Evolutionary conservation across 106 monocot genomes (phyloP).

Genomic region (Dendrobium huoshanense): DNA sequence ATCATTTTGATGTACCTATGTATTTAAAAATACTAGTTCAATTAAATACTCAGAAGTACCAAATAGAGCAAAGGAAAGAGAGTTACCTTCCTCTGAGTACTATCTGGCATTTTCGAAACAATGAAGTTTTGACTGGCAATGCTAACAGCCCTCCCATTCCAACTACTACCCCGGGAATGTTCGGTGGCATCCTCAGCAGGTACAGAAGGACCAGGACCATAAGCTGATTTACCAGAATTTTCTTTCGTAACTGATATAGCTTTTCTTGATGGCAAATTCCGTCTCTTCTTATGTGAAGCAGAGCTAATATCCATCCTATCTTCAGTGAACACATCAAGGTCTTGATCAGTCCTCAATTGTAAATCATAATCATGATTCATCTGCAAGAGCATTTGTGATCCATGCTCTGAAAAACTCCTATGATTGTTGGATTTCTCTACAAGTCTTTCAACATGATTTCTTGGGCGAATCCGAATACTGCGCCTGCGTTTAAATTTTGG

Average conservation of each 20-base stretch:
- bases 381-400: slow-evolving; percentile 22
- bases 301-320: slow-evolving; percentile 20
- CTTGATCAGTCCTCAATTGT: slow-evolving; percentile 24
- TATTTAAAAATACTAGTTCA: neutral
- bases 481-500: slow-evolving; percentile 84
- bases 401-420: slow-evolving; percentile 18
- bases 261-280: slow-evolving; percentile 53
- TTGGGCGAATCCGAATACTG: slow-evolving; percentile 71
- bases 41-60: neutral
- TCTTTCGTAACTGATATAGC: slow-evolving; percentile 12
- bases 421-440: slow-evolving; percentile 47
- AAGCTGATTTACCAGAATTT: slow-evolving; percentile 34
- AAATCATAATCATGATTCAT: slow-evolving; percentile 25
- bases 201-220: slow-evolving; percentile 41
- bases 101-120: slow-evolving; percentile 55
- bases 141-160: slow-evolving; percentile 38
- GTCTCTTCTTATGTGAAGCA: slow-evolving; percentile 33
- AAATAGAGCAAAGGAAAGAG: slow-evolving; percentile 4
- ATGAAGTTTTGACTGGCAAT: slow-evolving; percentile 16
- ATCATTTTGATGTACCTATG: neutral
- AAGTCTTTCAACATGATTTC: slow-evolving; percentile 41
- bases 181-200: slow-evolving; percentile 37
- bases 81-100: slow-evolving; percentile 78
- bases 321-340: slow-evolving; percentile 24
- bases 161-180: slow-evolving; percentile 56